Base-by-base conservation (phyloP, 1,284 basidiomycete species). In the Anthracocystis panici-leucophaei region DNA sequence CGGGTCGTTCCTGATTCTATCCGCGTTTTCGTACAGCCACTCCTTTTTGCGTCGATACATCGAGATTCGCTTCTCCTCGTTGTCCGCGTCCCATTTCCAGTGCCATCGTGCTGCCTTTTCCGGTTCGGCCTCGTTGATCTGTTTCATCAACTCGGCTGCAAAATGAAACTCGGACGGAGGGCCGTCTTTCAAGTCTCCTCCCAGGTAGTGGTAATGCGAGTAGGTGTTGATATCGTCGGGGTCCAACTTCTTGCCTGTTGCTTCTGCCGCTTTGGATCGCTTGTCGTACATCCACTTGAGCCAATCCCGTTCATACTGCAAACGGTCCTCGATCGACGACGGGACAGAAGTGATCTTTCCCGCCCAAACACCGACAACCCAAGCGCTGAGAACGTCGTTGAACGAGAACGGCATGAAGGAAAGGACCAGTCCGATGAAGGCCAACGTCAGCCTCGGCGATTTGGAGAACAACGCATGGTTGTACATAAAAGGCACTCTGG, bases 401-500 rank as follows among this genome's bases (percentile, higher is more conserved):
- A 66, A 60, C 18, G 46, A 46, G 25, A 81, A 81, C 10, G 78
- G 79, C 53, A 72, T 75, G 20, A 48, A 69, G n/a, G 57, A 55
- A 10, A 81, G 63, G 6, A 74, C 44, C 23, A 82, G 31, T 5
- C 79, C 79, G 1, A 76, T 65, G 44, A 81, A 76, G 0, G 63
- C 77, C 7, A 82, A 51, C 9, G 68, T 63, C 2, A 76, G 20
- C 0, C 53, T 54, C 1, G 38, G 52, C 2, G 55, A 62, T 25
- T 69, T 65, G 60, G 61, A 49, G 35, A 46, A 77, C 9, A 81
- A 49, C 2, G 55, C 35, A 18, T 80, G 78, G 40, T 70, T 63
- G 65, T 78, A 71, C 64, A 74, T 44, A 31, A 45, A 50, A 23
- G 75, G 78, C 14, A 71, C 64, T 0, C 70, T 55, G 5, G 56